Conservation (phyloP, 345 rosid genomes). For the Salix dunnii region DNA sequence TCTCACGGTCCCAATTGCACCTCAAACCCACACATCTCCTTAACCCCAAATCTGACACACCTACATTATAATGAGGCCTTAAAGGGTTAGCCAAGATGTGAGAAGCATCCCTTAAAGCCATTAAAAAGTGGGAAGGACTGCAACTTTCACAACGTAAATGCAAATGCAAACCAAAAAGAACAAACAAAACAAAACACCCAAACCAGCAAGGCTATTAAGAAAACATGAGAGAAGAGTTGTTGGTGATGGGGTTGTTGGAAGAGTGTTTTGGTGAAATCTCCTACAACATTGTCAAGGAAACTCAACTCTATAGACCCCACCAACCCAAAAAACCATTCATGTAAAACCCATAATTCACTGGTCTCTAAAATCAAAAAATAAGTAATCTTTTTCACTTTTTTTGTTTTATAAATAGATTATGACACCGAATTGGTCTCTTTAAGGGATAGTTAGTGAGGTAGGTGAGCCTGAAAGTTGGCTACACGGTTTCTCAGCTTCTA, state of each 20-base stretch:
- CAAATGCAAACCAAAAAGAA: background rate
- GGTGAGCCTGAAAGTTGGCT: slow-evolving; percentile 15
- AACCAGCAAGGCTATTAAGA: background rate
- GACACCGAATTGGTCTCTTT: background rate
- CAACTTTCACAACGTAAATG: slow-evolving; percentile 23
- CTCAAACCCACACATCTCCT: slow-evolving; percentile 38
- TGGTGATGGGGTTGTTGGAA: slow-evolving; percentile 19
- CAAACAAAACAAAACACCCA: background rate
- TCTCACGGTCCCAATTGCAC: slow-evolving; percentile 15
- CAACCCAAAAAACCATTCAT: background rate
- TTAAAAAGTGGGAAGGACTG: slow-evolving; percentile 6
- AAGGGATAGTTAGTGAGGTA: background rate
- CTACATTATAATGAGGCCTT: slow-evolving; percentile 30
- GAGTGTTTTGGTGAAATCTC: slow-evolving; percentile 25
- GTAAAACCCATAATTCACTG: background rate
- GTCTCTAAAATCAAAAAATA: background rate
- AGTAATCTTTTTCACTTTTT: no score
- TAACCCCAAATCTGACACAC: slow-evolving; percentile 30
- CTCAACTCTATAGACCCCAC: background rate
- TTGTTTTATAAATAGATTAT: background rate
- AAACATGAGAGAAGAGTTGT: slow-evolving; percentile 11
- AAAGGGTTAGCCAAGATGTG: slow-evolving; percentile 54
- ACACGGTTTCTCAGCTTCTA: slow-evolving; percentile 14
- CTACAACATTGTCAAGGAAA: slow-evolving; percentile 23
- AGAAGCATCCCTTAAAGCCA: slow-evolving; percentile 57